These are phyloP conservation scores for Barnettozyma pratensis DNA, from an alignment of 805 yeast genomes.

Conservation along the genomic window DNA sequence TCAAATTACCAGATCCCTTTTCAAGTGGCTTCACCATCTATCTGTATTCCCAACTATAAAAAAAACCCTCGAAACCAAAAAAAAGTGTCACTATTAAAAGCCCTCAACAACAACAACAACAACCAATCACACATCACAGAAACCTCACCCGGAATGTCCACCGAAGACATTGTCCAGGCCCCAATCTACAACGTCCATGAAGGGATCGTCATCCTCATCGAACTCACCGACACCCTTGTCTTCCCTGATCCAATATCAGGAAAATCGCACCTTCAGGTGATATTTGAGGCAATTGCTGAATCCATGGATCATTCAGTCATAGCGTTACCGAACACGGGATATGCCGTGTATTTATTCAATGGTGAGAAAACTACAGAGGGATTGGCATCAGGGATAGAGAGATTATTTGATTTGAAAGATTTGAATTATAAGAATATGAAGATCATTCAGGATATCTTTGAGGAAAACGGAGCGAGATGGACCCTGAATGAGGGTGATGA, in stretches of 20 bases:
- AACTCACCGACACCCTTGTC: slow-evolving; percentile 45
- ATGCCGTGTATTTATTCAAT: slow-evolving; percentile 67
- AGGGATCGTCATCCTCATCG: slow-evolving; percentile 60
- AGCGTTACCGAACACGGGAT: slow-evolving; percentile 60
- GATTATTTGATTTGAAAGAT: slow-evolving; percentile 47
- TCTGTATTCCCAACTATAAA: too few relatives aligned
- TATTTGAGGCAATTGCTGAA: slow-evolving; percentile 53
- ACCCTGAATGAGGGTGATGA: slow-evolving; percentile 1
- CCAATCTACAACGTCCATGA: slow-evolving; percentile 45
- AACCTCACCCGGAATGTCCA: not conserved
- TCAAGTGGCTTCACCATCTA: too few relatives aligned
- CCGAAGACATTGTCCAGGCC: not conserved
- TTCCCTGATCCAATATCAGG: slow-evolving; percentile 30
- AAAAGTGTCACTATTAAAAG: too few relatives aligned
- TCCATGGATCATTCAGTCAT: slow-evolving; percentile 63
- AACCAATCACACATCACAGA: too few relatives aligned
- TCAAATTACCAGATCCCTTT: too few relatives aligned
- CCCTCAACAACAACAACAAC: too few relatives aligned
- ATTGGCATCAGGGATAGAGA: slow-evolving; percentile 39
- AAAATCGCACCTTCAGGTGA: slow-evolving; percentile 42
- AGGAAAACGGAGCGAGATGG: slow-evolving; percentile 30
- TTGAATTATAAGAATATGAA: slow-evolving; percentile 57
- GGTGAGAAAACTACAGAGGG: slow-evolving; percentile 33
- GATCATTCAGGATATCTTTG: slow-evolving; percentile 42
- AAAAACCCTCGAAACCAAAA: too few relatives aligned